phyloP scores from a whole-genome alignment of 1,139 yeast species.

The Ogataea hybrid region DNA sequence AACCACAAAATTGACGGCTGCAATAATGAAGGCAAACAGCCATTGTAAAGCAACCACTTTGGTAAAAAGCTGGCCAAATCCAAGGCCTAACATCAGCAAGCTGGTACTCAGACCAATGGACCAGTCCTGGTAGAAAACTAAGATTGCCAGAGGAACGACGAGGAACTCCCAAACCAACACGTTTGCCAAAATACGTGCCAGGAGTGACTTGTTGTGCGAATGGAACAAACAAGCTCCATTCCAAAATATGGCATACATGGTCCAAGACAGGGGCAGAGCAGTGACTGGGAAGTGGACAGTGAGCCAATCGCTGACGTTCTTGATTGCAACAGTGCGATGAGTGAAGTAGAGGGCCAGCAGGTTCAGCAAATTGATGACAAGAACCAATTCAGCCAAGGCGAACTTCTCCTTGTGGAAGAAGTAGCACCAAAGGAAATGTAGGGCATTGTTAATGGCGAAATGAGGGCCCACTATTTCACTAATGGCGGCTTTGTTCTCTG shows the following conservation, averaged over 20 bases:
- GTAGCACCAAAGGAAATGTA: conserved; percentile 61
- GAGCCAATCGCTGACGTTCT: conserved; percentile 51
- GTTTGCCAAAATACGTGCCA: conserved; percentile 70
- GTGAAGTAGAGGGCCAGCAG: conserved; percentile 53
- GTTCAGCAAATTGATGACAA: conserved; percentile 56
- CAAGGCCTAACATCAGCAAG: conserved; percentile 61
- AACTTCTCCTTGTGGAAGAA: conserved; percentile 56
- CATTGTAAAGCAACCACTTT: conserved; percentile 77
- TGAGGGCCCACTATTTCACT: conserved; percentile 52
- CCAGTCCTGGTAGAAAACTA: conserved; percentile 67
- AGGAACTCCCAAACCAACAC: conserved; percentile 76
- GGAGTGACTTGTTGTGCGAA: conserved; percentile 45
- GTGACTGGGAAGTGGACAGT: conserved; percentile 61
- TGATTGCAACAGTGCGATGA: conserved; percentile 58
- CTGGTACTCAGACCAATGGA: conserved; percentile 61
- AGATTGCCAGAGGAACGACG: conserved; percentile 56
- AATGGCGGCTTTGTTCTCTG: conserved; percentile 30
- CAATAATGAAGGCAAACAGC: conserved; percentile 73
- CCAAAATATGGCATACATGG: conserved; percentile 73
- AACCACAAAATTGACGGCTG: conserved; percentile 50
- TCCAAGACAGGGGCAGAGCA: conserved; percentile 75
- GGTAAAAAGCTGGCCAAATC: conserved; percentile 64
- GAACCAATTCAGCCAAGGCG: conserved; percentile 54
- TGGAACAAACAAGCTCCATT: conserved; percentile 74
- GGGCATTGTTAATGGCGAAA: conserved; percentile 58